Evolutionary conservation across 2,329 filamentous ascomycete species (phyloP).

Genomic region (Xylaria sp.): DNA sequence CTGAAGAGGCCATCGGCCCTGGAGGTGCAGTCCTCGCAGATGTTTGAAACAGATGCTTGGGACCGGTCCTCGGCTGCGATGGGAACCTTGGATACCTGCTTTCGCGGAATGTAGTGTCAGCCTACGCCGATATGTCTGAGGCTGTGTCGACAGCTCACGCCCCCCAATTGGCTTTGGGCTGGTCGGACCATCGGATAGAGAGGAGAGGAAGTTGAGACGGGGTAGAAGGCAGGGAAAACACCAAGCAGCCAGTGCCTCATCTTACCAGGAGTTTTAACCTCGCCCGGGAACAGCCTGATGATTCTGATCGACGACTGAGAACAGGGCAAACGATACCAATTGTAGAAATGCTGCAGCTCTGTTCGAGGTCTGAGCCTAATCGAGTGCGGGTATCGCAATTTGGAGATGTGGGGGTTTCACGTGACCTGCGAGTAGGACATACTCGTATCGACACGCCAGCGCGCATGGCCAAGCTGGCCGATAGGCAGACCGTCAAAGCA

Average conservation of each 20-base stretch:
- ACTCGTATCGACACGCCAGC: too few relatives aligned
- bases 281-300: not conserved
- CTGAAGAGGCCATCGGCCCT: conserved; percentile 19
- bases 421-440: conserved; percentile 19
- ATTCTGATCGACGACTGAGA: conserved; percentile 3
- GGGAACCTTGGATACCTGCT: too few relatives aligned
- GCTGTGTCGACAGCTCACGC: not conserved
- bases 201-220: not conserved
- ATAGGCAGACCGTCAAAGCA: not conserved
- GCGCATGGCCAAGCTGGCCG: too few relatives aligned
- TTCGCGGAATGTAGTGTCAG: not conserved
- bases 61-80: not conserved
- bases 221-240: not conserved
- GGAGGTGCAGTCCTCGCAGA: not conserved
- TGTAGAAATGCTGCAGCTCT: conserved; percentile 14
- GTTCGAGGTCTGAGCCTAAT: conserved; percentile 23
- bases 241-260: not conserved
- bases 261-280: not conserved
- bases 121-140: not conserved
- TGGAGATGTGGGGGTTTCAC: conserved; percentile 22
- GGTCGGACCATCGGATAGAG: not conserved
- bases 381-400: conserved; percentile 8
- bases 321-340: conserved; percentile 14
- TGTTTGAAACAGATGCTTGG: not conserved
- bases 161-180: not conserved